A percentile compares a stretch with the other conserved stretches of the same genome.
phyloP scores from a whole-genome alignment of 148 eudicot genomes.

The Heliosperma pusillum region DNA sequence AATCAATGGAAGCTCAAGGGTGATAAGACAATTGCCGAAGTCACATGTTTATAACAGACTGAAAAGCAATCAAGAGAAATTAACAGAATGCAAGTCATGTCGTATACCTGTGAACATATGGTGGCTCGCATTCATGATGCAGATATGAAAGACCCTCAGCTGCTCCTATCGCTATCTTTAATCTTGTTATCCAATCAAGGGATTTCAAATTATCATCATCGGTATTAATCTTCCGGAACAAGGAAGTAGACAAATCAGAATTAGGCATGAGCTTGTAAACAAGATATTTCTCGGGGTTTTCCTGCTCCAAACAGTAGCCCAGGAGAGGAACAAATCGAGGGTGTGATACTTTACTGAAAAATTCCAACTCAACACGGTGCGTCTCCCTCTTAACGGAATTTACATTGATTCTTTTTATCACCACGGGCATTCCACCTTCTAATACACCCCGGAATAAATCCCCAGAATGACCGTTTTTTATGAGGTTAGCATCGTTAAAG shows the following conservation, averaged over 20 bases:
- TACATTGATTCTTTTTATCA: conserved; percentile 66
- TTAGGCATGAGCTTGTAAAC: conserved; percentile 88
- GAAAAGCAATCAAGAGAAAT: not conserved
- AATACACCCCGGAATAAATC: conserved; percentile 66
- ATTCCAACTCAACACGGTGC: conserved; percentile 69
- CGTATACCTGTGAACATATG: conserved; percentile 89
- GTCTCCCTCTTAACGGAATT: conserved; percentile 52
- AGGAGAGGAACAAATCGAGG: conserved; percentile 76
- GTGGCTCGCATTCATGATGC: conserved; percentile 87
- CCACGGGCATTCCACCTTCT: conserved; percentile 68
- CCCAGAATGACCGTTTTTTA: conserved; percentile 88
- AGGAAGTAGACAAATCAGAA: conserved; percentile 76
- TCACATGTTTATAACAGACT: not conserved
- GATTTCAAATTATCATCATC: conserved; percentile 73
- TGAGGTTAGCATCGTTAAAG: conserved; percentile 59
- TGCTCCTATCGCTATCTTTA: conserved; percentile 89
- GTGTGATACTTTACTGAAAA: conserved; percentile 78
- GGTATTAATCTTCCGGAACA: conserved; percentile 54
- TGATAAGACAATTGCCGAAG: not conserved
- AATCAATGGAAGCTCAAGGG: no score
- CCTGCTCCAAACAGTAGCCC: conserved; percentile 86
- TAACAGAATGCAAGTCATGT: conserved; percentile 4
- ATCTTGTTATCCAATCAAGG: conserved; percentile 95
- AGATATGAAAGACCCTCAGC: conserved; percentile 86
- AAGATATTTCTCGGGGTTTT: conserved; percentile 66